Evolutionary conservation across 495 filamentous ascomycete genomes (phyloP).

Genomic region (Venustampulla echinocandica): DNA sequence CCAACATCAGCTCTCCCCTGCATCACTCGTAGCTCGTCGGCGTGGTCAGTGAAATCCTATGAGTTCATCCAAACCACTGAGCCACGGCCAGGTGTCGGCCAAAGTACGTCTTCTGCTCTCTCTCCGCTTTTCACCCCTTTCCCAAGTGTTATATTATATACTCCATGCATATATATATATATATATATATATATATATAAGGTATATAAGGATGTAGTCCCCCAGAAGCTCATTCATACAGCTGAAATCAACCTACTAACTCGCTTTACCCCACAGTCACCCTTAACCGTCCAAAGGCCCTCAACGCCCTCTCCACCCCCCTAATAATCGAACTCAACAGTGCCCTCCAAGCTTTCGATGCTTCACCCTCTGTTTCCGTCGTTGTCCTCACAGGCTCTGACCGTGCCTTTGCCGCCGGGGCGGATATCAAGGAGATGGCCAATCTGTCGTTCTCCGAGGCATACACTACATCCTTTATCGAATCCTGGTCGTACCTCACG

Average conservation of each 20-base stretch:
- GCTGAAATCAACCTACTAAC: slow-evolving; percentile 10
- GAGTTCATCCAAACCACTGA: slow-evolving; percentile 71
- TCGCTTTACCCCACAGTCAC: too few relatives aligned
- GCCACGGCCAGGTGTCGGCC: slow-evolving; percentile 79
- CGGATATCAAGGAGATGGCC: slow-evolving; percentile 98
- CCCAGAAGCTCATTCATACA: slow-evolving; percentile 1
- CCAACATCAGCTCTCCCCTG: slow-evolving; percentile 26
- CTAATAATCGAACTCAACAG: slow-evolving; percentile 84
- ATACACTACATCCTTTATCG: slow-evolving; percentile 84
- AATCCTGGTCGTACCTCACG: slow-evolving; percentile 78
- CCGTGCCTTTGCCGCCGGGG: slow-evolving; percentile 89
- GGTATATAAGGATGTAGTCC: too few relatives aligned
- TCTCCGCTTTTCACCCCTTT: too few relatives aligned
- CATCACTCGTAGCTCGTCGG: slow-evolving; percentile 47
- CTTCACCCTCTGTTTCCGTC: slow-evolving; percentile 57
- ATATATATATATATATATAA: too few relatives aligned
- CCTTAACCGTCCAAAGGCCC: slow-evolving; percentile 88
- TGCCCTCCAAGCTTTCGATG: slow-evolving; percentile 64
- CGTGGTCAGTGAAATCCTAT: slow-evolving; percentile 50
- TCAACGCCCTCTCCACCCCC: slow-evolving; percentile 84
- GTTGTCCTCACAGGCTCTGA: slow-evolving; percentile 82
- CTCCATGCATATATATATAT: too few relatives aligned
- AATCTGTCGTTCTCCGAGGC: slow-evolving; percentile 77
- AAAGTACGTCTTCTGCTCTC: slow-evolving; percentile 49
- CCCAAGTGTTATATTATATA: too few relatives aligned